Base-by-base conservation (phyloP, 257 asterid species). In the Plantago ovata region DNA sequence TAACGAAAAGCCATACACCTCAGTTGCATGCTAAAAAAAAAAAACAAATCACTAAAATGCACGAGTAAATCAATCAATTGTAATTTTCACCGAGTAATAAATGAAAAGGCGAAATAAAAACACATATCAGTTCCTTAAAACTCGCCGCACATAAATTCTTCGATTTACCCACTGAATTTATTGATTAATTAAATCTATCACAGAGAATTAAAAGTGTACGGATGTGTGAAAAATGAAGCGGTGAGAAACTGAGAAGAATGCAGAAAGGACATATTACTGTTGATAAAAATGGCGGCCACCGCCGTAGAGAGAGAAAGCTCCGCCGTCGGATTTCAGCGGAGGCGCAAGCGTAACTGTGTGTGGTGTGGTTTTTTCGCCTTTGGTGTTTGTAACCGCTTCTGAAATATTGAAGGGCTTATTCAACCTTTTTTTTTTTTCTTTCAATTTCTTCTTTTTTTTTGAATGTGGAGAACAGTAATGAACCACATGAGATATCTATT, bases 51-150 rank as follows among this genome's bases (percentile, higher is more conserved):
- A 48, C 33, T 20, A 48, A 48, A 46, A 48, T 48, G 54, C 33
- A 66, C 55, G 10, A 48, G 42, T 15, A 41, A 69, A 61, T 63
- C 80, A 68, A 56, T 47, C 42, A 56, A 46, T 48, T 13, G 38
- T 38, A 22, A 60, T 54, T 43, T 62, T 38, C 53, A 46, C 38
- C 64, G 58, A 8, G 49, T 6, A 62, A 53, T 20, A 58, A 53
- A 20, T 36, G 20, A 43, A 16, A 36, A 4, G 20, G 32, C 10
- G 13, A 63, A 32, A 20, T 47, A 20, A 64, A 65, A 3, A 42
- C 36, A 28, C 2, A 68, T 57, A 33, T 10, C 13, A 47, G n/a
- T 56, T 14, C 15, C 9, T 21, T 9, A 45, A 8, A 45, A 45
- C 18, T 12, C 3, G 6, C n/a, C 52, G 21, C 8, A 4, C 22